phyloP scores from a whole-genome alignment of 2,329 filamentous ascomycete genomes.

The Annulohypoxylon truncatum region DNA sequence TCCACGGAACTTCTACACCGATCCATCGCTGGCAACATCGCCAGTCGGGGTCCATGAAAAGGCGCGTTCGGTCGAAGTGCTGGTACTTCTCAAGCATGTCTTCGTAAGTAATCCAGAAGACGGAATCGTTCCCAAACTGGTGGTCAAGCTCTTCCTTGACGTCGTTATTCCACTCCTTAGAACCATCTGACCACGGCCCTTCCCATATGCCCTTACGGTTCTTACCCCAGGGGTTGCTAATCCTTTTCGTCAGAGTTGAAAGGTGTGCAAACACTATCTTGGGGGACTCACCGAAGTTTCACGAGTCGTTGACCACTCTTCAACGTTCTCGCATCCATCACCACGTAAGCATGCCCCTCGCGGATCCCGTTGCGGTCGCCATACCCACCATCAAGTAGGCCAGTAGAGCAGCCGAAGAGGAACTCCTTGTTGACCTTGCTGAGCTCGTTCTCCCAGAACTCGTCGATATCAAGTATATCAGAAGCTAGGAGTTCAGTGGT shows the following conservation, averaged over 20 bases:
- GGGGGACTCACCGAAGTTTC: slow-evolving; percentile 58
- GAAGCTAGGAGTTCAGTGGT: slow-evolving; percentile 75
- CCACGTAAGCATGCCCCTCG: slow-evolving; percentile 69
- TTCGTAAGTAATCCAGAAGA: slow-evolving; percentile 73
- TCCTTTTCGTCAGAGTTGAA: slow-evolving; percentile 17
- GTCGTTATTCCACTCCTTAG: slow-evolving; percentile 70
- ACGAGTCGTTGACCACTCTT: slow-evolving; percentile 66
- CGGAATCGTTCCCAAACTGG: slow-evolving; percentile 70
- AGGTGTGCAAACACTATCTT: background rate
- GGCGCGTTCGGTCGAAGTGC: slow-evolving; percentile 70
- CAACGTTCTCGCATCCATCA: slow-evolving; percentile 68
- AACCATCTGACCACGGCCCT: slow-evolving; percentile 69
- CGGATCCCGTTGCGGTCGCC: slow-evolving; percentile 69
- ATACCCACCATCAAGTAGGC: slow-evolving; percentile 71
- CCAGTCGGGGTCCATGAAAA: slow-evolving; percentile 70
- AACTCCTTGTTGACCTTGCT: slow-evolving; percentile 85
- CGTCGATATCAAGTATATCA: slow-evolving; percentile 80
- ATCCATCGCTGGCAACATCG: slow-evolving; percentile 70
- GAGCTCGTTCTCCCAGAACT: slow-evolving; percentile 86
- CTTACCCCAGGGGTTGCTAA: slow-evolving; percentile 70
- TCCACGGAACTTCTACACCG: slow-evolving; percentile 71
- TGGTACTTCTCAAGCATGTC: slow-evolving; percentile 72
- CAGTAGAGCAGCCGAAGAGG: slow-evolving; percentile 76
- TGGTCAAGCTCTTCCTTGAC: slow-evolving; percentile 68
- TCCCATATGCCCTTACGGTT: slow-evolving; percentile 69